Conservation (phyloP, 2,329 filamentous ascomycete genomes). For the Pseudocercospora musae region DNA sequence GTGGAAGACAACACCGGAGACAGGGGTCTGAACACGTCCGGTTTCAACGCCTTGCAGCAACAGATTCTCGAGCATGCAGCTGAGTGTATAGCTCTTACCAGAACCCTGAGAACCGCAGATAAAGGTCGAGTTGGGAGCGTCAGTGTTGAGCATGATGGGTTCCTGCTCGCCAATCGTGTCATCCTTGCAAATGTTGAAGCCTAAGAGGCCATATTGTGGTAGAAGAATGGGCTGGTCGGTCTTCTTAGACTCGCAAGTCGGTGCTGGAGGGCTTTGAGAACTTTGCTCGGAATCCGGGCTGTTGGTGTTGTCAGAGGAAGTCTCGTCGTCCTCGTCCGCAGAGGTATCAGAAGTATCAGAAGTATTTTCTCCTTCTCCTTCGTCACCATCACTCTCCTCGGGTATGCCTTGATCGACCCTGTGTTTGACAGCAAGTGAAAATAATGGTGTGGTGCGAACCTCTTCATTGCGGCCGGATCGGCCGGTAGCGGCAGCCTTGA, state of each 20-base stretch:
- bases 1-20: constrained; percentile 60
- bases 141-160: constrained; percentile 48
- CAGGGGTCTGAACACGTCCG: constrained; percentile 48
- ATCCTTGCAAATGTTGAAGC: constrained; percentile 22
- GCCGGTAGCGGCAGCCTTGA: not conserved
- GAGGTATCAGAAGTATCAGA: too few relatives aligned
- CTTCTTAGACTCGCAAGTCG: not conserved
- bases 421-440: constrained; percentile 27
- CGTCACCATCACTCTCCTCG: not conserved
- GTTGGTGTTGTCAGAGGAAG: not conserved
- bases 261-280: not conserved
- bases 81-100: constrained; percentile 60
- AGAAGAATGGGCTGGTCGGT: constrained; percentile 6
- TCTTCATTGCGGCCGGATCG: constrained; percentile 20
- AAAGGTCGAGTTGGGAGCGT: constrained; percentile 57
- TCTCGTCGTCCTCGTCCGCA: not conserved
- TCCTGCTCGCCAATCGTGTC: constrained; percentile 16
- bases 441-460: constrained; percentile 26
- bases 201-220: constrained; percentile 30
- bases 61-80: constrained; percentile 59
- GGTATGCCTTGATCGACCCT: constrained; percentile 6
- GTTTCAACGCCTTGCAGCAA: constrained; percentile 45
- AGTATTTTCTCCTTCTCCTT: too few relatives aligned
- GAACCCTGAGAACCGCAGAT: constrained; percentile 59
- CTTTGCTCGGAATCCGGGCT: not conserved